Conservation (phyloP, 768 basidiomycete species). For the Amyloporia xantha region DNA sequence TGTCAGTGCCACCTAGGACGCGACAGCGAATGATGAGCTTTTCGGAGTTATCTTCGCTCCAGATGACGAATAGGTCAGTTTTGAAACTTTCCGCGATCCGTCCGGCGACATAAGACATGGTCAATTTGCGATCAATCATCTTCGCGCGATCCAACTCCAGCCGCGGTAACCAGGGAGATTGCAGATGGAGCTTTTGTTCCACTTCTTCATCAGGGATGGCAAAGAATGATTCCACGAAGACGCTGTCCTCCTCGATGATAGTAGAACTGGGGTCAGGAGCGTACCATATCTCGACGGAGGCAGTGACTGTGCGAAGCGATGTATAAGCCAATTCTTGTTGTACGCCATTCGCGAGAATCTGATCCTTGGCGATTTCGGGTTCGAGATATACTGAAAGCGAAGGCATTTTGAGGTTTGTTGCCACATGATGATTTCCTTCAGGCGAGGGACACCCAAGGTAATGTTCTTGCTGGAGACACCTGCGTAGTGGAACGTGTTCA, state of each 20-base stretch:
- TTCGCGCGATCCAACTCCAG: constrained; percentile 94
- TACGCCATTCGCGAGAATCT: constrained; percentile 72
- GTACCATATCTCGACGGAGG: constrained; percentile 96
- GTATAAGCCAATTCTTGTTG: constrained; percentile 93
- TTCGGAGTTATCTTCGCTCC: constrained; percentile 98
- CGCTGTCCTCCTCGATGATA: constrained; percentile 91
- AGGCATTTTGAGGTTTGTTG: constrained; percentile 97
- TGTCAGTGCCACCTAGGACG: constrained; percentile 77
- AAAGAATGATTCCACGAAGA: constrained; percentile 98
- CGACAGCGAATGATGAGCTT: constrained; percentile 97
- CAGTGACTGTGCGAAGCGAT: constrained; percentile 87
- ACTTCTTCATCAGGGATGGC: constrained; percentile 98
- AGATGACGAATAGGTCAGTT: constrained; percentile 94
- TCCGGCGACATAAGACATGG: constrained; percentile 90
- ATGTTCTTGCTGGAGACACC: constrained; percentile 99
- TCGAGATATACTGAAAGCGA: constrained; percentile 90
- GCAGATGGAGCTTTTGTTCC: constrained; percentile 81
- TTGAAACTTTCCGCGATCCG: constrained; percentile 94
- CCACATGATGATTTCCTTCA: constrained; percentile 99
- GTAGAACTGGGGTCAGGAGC: constrained; percentile 90
- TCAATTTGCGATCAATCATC: constrained; percentile 96
- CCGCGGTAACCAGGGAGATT: constrained; percentile 96
- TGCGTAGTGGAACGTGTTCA: constrained; percentile 99
- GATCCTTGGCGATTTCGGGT: constrained; percentile 56
- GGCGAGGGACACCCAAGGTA: constrained; percentile 96